These are phyloP conservation scores for Creolimax fragrantissima DNA, from an alignment of 78 protist species.

Conservation along the genomic window DNA sequence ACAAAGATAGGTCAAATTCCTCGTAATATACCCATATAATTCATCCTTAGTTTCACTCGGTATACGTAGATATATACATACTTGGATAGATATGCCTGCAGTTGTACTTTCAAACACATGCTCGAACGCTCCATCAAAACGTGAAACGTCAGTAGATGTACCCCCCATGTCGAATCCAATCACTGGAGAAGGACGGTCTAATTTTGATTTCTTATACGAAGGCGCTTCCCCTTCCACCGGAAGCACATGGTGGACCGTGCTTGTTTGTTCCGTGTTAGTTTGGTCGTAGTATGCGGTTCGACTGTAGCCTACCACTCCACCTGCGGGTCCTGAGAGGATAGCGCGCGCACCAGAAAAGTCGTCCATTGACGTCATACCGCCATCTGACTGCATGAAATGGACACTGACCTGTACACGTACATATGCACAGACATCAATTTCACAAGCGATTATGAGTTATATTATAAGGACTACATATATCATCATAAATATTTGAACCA, in stretches of 20 bases:
- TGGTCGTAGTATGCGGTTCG: conserved; percentile 42
- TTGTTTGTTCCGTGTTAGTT: no score
- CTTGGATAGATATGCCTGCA: conserved; percentile 81
- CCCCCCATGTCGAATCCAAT: conserved; percentile 97
- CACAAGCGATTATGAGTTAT: no score
- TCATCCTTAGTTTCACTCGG: no score
- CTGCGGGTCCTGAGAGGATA: conserved; percentile 88
- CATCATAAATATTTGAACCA: no score
- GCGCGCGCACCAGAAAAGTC: conserved; percentile 64
- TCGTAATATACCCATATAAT: no score
- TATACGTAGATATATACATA: no score
- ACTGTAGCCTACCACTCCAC: conserved; percentile 90
- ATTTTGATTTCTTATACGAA: not conserved
- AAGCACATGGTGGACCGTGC: no score
- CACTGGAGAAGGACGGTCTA: conserved; percentile 36
- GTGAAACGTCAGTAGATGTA: conserved; percentile 83
- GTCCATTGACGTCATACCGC: conserved; percentile 81
- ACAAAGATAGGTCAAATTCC: no score
- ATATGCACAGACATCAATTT: not conserved
- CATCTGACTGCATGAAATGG: conserved; percentile 86
- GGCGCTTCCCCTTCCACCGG: no score
- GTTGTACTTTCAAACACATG: conserved; percentile 74
- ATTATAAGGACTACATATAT: no score
- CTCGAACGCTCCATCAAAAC: conserved; percentile 60
- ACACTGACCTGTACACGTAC: conserved; percentile 52